Evolutionary conservation across 345 rosid genomes (phyloP).

Genomic region (Syzygium grande): DNA sequence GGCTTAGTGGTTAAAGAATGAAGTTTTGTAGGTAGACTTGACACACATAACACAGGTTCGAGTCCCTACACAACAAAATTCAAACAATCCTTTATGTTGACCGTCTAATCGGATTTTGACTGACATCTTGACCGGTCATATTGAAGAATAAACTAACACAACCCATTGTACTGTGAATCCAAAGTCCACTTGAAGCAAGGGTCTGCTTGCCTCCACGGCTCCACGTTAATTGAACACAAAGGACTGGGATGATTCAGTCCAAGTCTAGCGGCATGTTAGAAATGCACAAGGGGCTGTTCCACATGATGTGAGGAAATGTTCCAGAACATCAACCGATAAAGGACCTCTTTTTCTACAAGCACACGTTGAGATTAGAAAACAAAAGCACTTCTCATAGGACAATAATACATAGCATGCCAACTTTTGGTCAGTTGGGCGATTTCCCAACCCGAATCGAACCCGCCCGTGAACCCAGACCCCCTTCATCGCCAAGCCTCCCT

Average conservation of each 20-base stretch:
- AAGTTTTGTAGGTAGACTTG: background rate
- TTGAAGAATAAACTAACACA: background rate
- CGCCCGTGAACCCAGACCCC: background rate
- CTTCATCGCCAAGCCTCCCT: constrained; percentile 78
- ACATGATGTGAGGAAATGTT: background rate
- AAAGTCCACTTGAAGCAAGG: background rate
- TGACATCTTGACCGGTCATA: background rate
- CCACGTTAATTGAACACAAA: background rate
- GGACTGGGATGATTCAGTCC: background rate
- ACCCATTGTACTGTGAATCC: background rate
- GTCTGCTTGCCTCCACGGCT: background rate
- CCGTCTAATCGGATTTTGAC: background rate
- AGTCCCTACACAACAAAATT: background rate
- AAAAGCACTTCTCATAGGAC: background rate
- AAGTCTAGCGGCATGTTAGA: background rate
- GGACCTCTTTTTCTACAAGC: background rate
- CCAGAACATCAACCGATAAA: background rate
- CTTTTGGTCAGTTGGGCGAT: background rate
- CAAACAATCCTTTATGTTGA: background rate
- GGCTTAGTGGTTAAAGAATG: background rate
- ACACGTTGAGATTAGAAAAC: background rate
- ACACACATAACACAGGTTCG: background rate
- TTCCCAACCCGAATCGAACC: background rate
- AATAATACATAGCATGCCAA: background rate
- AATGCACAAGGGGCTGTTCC: background rate